These are phyloP conservation scores for Sporothrix brasiliensis DNA, from an alignment of 2,329 filamentous ascomycete genomes.

Conservation along the genomic window DNA sequence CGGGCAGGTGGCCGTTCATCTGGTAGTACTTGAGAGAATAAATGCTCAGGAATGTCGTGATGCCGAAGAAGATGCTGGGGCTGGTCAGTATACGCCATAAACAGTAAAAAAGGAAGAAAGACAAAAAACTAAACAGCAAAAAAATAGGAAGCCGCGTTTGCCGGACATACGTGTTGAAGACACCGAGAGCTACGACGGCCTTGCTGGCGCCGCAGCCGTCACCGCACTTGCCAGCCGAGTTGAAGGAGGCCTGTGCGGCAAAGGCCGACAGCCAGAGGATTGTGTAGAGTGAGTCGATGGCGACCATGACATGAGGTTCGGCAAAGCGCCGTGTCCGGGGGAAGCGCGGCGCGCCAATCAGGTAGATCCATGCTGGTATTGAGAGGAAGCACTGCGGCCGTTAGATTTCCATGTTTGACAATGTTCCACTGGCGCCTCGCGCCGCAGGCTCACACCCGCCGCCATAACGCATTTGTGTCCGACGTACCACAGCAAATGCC, in stretches of 20 bases:
- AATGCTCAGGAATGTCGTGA: constrained; percentile 59
- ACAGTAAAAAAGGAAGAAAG: background rate
- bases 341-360: constrained; percentile 66
- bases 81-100: constrained; percentile 32
- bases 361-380: constrained; percentile 65
- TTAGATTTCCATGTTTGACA: constrained; percentile 23
- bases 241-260: constrained; percentile 66
- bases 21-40: constrained; percentile 65
- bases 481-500: constrained; percentile 65
- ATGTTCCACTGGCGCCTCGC: constrained; percentile 7
- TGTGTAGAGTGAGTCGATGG: constrained; percentile 59
- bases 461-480: background rate
- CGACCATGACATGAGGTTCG: constrained; percentile 63
- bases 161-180: constrained; percentile 63
- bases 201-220: constrained; percentile 63
- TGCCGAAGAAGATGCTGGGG: constrained; percentile 58
- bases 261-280: constrained; percentile 70
- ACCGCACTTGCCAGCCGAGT: constrained; percentile 59
- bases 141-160: background rate
- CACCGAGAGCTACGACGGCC: constrained; percentile 63
- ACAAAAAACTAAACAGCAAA: too few relatives aligned
- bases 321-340: constrained; percentile 63
- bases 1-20: constrained; percentile 63
- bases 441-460: background rate
- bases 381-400: constrained; percentile 63